phyloP scores from a whole-genome alignment of 176 grass and related monocot species.

The Carex kokanica region DNA sequence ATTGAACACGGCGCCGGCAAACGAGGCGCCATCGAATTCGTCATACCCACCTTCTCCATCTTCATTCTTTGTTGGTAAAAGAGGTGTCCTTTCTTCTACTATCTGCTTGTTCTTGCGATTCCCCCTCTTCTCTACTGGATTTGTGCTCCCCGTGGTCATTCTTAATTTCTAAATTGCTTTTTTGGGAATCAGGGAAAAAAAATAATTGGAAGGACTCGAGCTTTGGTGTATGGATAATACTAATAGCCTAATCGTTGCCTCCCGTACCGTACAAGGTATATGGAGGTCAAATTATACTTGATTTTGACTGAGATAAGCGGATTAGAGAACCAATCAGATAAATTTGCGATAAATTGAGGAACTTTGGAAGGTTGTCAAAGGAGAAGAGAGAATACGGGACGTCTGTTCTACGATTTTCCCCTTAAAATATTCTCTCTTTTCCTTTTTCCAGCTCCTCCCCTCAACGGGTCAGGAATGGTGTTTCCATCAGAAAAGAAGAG shows the following conservation, averaged over 20 bases:
- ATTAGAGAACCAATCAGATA: constrained; percentile 10
- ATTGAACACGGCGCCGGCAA: constrained; percentile 84
- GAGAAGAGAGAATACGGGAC: constrained; percentile 11
- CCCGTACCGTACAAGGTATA: constrained; percentile 1
- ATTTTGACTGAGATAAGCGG: neutral
- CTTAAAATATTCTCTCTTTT: neutral
- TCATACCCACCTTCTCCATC: constrained; percentile 28
- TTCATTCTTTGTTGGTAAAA: constrained; percentile 54
- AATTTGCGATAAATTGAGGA: neutral
- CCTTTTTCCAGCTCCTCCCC: constrained; percentile 4
- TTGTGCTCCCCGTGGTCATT: constrained; percentile 40
- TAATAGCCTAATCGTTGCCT: constrained; percentile 8
- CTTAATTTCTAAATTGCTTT: neutral
- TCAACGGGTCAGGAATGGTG: constrained; percentile 20
- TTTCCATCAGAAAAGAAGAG: constrained; percentile 2
- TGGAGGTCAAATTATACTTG: neutral
- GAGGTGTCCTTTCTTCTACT: constrained; percentile 52
- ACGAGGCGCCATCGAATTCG: constrained; percentile 81
- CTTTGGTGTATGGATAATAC: neutral
- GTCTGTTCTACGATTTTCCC: neutral
- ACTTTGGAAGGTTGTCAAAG: neutral
- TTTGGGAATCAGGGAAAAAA: constrained; percentile 4
- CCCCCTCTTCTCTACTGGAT: constrained; percentile 28
- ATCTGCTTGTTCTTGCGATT: constrained; percentile 33
- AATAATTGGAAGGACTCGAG: constrained; percentile 12